Evolutionary conservation across 75 land plant species (phyloP).

Genomic region (Sequoia sempervirens): DNA sequence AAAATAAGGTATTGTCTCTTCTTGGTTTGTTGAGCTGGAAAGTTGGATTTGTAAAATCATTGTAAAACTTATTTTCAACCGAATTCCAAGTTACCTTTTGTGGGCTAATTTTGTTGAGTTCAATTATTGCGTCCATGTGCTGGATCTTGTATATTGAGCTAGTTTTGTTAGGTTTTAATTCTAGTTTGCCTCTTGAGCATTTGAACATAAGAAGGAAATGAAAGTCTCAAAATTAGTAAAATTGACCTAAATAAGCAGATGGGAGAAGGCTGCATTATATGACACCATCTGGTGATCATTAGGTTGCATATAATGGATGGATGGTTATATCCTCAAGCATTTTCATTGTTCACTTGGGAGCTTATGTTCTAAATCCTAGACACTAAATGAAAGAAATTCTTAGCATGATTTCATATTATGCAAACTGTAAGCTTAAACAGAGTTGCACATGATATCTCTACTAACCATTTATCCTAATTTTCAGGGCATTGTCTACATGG

Average conservation of each 20-base stretch:
- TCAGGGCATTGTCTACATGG: constrained; percentile 84
- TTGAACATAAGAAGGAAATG: background rate
- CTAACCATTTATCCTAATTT: constrained; percentile 5
- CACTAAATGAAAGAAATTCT: background rate
- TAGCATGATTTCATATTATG: background rate
- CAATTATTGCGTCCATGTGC: background rate
- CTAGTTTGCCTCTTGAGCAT: background rate
- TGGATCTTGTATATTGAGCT: background rate
- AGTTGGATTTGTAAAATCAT: background rate
- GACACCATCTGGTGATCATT: background rate
- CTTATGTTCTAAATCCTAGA: background rate
- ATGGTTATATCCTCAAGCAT: background rate
- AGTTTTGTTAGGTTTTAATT: background rate
- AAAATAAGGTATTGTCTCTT: background rate
- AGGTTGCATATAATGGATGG: background rate
- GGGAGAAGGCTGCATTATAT: background rate
- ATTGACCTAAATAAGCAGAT: background rate
- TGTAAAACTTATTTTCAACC: background rate
- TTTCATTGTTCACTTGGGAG: background rate
- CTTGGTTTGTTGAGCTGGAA: background rate
- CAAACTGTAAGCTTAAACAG: background rate
- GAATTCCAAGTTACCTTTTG: background rate
- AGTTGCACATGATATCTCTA: background rate
- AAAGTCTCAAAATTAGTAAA: background rate
- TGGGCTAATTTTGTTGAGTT: background rate